These are phyloP conservation scores for Monilinia fructigena DNA, from an alignment of 2,329 filamentous ascomycete genomes.

Conservation along the genomic window DNA sequence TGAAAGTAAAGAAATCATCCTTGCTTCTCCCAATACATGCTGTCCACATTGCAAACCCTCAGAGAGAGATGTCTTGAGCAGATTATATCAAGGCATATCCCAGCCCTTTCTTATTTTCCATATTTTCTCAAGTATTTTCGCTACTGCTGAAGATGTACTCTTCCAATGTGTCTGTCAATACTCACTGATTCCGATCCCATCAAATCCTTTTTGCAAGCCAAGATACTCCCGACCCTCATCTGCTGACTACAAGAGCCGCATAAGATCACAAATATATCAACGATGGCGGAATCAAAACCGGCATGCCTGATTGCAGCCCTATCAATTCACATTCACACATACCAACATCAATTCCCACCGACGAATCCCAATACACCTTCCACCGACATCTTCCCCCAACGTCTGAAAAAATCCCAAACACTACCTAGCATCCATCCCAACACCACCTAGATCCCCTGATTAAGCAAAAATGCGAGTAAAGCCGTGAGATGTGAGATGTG, in stretches of 20 bases:
- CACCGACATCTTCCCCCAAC: not conserved
- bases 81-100: not conserved
- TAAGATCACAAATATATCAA: not conserved
- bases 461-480: constrained; percentile 24
- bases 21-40: not conserved
- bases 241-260: not conserved
- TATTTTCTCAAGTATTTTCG: not conserved
- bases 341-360: constrained; percentile 16
- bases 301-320: constrained; percentile 29
- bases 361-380: constrained; percentile 27
- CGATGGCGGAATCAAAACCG: constrained; percentile 29
- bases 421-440: not conserved
- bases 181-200: not conserved
- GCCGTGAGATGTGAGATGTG: constrained; percentile 28
- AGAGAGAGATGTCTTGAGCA: not conserved
- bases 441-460: constrained; percentile 30
- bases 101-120: too few species aligned
- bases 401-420: not conserved
- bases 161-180: not conserved
- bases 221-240: not conserved
- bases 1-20: not conserved
- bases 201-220: not conserved
- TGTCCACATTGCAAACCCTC: too few species aligned
- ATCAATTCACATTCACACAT: not conserved
- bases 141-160: not conserved